Percentiles rank a stretch among this genome's conserved stretches.
phyloP scores from a whole-genome alignment of 805 yeast genomes.

The Teunomyces funiuensis region DNA sequence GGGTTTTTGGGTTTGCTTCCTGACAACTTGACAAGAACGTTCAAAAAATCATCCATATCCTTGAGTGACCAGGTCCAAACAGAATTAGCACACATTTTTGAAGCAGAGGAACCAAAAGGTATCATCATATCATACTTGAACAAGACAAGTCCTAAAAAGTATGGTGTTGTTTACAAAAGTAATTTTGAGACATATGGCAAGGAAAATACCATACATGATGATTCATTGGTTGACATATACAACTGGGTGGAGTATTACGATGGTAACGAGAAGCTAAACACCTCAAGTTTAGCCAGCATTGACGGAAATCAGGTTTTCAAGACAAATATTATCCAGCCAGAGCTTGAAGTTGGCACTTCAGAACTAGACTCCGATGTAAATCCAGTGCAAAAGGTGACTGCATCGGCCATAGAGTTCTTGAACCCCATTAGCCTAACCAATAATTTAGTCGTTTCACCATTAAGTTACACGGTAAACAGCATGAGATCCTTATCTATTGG shows the following conservation, averaged over 20 bases:
- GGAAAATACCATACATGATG: slow-evolving; percentile 10
- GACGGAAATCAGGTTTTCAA: slow-evolving; percentile 5
- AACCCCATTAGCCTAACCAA: slow-evolving; percentile 36
- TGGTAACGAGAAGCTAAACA: slow-evolving; percentile 24
- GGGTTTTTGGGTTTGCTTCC: slow-evolving; percentile 38
- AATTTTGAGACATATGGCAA: slow-evolving; percentile 7
- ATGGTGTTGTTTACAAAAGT: slow-evolving; percentile 29
- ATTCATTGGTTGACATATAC: slow-evolving; percentile 23
- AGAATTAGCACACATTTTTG: slow-evolving; percentile 22
- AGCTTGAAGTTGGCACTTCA: slow-evolving; percentile 7
- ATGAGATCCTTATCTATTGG: slow-evolving; percentile 25
- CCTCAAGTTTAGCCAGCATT: slow-evolving; percentile 13
- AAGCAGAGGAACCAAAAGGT: slow-evolving; percentile 14
- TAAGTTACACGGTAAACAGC: slow-evolving; percentile 35
- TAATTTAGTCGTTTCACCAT: slow-evolving; percentile 37
- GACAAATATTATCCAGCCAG: slow-evolving; percentile 10
- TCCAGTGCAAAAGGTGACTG: slow-evolving; percentile 7
- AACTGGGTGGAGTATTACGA: slow-evolving; percentile 34
- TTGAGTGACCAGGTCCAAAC: slow-evolving; percentile 12
- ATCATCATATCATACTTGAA: slow-evolving; percentile 29
- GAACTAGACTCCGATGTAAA: background rate
- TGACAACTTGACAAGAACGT: slow-evolving; percentile 10
- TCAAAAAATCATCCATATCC: slow-evolving; percentile 29
- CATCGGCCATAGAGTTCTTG: slow-evolving; percentile 28
- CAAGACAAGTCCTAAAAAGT: slow-evolving; percentile 25